A percentile compares a stretch with the other conserved stretches of the same genome.
Evolutionary conservation across 2,329 filamentous ascomycete species (phyloP).

Genomic region (Chaetomium globosum): DNA sequence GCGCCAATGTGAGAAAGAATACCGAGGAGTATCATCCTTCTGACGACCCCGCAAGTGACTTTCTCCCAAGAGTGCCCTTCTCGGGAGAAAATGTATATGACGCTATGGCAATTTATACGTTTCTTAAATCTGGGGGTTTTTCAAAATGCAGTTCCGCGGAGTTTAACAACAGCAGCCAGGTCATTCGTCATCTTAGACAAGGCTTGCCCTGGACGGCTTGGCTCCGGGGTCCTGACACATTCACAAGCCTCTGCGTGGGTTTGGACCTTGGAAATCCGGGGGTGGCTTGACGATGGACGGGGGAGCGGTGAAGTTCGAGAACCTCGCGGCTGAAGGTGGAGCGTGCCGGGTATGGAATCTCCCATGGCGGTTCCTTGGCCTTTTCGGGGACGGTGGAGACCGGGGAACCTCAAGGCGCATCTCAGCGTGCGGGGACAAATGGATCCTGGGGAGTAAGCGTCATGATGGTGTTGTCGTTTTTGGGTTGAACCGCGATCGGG

Average conservation of each 20-base stretch:
- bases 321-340: slow-evolving; percentile 20
- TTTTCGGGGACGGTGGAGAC: slow-evolving; percentile 21
- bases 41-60: background rate
- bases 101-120: background rate
- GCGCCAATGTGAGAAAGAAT: background rate
- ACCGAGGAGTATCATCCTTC: background rate
- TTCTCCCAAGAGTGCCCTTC: background rate
- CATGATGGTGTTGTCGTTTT: background rate
- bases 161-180: background rate
- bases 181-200: slow-evolving; percentile 12
- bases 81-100: background rate
- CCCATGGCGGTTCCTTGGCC: slow-evolving; percentile 16
- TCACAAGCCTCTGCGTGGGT: background rate
- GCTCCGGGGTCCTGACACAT: slow-evolving; percentile 1
- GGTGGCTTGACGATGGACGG: slow-evolving; percentile 16
- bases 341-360: background rate
- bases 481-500: background rate
- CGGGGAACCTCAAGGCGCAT: slow-evolving; percentile 23
- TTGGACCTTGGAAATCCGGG: slow-evolving; percentile 23
- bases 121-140: background rate
- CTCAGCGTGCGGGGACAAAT: background rate
- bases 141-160: background rate
- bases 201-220: slow-evolving; percentile 14
- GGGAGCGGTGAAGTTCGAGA: slow-evolving; percentile 24
- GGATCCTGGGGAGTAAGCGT: background rate